phyloP scores from a whole-genome alignment of 2,329 filamentous ascomycete genomes.

The Raffaelea arxii region DNA sequence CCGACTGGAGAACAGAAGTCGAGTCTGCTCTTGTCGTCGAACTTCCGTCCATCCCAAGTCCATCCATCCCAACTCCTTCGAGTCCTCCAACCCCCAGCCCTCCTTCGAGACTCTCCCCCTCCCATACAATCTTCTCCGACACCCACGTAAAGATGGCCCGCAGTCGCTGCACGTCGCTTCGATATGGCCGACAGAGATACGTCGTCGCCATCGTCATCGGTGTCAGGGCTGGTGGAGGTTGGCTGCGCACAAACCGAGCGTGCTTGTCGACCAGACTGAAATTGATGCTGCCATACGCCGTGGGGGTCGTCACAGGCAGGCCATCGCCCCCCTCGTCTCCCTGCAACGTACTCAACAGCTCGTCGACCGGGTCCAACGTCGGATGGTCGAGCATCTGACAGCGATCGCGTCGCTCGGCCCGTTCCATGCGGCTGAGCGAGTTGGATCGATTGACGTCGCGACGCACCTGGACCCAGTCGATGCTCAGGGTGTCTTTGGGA shows the following conservation, averaged over 20 bases:
- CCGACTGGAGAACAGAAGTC: slow-evolving; percentile 71
- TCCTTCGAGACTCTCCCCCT: slow-evolving; percentile 84
- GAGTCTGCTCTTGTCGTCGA: too few relatives aligned
- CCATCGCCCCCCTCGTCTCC: slow-evolving; percentile 87
- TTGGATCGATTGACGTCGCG: slow-evolving; percentile 94
- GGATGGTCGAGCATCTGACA: slow-evolving; percentile 93
- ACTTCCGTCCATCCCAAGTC: too few relatives aligned
- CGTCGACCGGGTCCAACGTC: slow-evolving; percentile 80
- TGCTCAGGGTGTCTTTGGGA: slow-evolving; percentile 58
- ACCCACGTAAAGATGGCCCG: slow-evolving; percentile 97
- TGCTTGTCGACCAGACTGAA: slow-evolving; percentile 90
- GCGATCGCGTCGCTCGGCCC: slow-evolving; percentile 72
- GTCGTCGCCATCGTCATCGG: slow-evolving; percentile 76
- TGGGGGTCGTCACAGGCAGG: slow-evolving; percentile 68
- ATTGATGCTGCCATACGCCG: slow-evolving; percentile 72
- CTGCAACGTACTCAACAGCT: slow-evolving; percentile 73
- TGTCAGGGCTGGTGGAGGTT: slow-evolving; percentile 74
- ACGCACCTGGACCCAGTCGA: slow-evolving; percentile 96
- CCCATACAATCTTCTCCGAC: slow-evolving; percentile 89
- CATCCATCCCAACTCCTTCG: too few relatives aligned
- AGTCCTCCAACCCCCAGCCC: too few relatives aligned
- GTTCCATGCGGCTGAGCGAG: slow-evolving; percentile 81
- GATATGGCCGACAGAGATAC: slow-evolving; percentile 87
- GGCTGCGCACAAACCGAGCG: slow-evolving; percentile 74
- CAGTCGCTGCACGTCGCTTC: slow-evolving; percentile 85